A percentile compares a stretch with the other conserved stretches of the same genome.
Evolutionary conservation across 192 early-diverging fungal species (phyloP).

Genomic region (Entomortierella parvispora): DNA sequence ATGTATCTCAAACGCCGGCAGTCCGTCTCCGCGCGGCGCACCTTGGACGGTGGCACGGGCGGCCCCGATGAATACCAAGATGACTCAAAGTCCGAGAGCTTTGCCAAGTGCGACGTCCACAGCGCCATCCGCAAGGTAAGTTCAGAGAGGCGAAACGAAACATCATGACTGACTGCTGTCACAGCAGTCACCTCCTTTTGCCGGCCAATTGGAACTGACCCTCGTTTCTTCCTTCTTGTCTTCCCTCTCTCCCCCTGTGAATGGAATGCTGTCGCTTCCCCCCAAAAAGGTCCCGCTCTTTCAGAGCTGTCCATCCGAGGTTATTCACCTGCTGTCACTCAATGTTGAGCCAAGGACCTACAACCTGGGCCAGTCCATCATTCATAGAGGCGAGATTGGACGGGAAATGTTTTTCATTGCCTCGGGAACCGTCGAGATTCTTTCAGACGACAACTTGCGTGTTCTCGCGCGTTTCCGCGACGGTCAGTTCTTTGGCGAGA

Average conservation of each 20-base stretch:
- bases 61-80: conserved; percentile 32
- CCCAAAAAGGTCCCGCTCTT: conserved; percentile 54
- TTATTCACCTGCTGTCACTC: conserved; percentile 56
- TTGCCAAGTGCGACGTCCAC: conserved; percentile 44
- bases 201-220: no score
- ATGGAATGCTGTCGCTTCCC: no score
- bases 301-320: conserved; percentile 53
- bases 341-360: conserved; percentile 62
- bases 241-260: neutral
- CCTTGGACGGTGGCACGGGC: conserved; percentile 28
- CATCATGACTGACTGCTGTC: no score
- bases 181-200: no score
- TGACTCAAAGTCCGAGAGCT: conserved; percentile 36
- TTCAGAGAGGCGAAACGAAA: no score
- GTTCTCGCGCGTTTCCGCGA: conserved; percentile 48
- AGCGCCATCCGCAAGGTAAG: conserved; percentile 42
- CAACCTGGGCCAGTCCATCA: conserved; percentile 63
- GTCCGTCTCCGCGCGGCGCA: conserved; percentile 28
- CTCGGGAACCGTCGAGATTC: conserved; percentile 71
- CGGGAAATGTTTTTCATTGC: conserved; percentile 80
- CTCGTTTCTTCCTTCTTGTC: conserved; percentile 1
- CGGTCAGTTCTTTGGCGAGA: conserved; percentile 65
- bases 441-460: conserved; percentile 51
- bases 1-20: conserved; percentile 55
- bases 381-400: conserved; percentile 70